Conservation (phyloP, 768 basidiomycete species). For the Suillus cothurnatus region DNA sequence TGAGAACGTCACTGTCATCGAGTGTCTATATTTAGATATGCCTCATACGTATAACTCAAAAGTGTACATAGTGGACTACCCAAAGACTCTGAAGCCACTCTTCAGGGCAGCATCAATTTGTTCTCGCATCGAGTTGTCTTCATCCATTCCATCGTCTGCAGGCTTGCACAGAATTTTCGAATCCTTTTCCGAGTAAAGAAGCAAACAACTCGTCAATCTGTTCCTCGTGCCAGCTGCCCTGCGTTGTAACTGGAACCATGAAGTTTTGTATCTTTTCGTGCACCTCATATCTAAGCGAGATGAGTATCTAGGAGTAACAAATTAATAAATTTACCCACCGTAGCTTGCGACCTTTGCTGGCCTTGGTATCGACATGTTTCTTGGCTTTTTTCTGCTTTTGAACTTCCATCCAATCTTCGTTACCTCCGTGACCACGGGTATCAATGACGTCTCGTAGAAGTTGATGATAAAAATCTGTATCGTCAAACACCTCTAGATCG, state of each 20-base stretch:
- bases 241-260: slow-evolving; percentile 81
- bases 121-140: slow-evolving; percentile 30
- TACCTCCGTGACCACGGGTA: slow-evolving; percentile 47
- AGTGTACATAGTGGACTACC: slow-evolving; percentile 35
- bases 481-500: slow-evolving; percentile 69
- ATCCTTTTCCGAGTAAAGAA: slow-evolving; percentile 80
- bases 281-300: slow-evolving; percentile 71
- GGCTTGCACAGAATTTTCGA: slow-evolving; percentile 40
- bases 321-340: slow-evolving; percentile 48
- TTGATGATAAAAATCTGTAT: slow-evolving; percentile 93
- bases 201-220: slow-evolving; percentile 95
- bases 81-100: slow-evolving; percentile 61
- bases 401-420: slow-evolving; percentile 62
- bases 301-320: slow-evolving; percentile 3
- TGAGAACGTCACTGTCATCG: slow-evolving; percentile 11
- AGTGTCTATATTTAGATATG: slow-evolving; percentile 28
- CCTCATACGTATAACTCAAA: not conserved
- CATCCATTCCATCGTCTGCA: slow-evolving; percentile 28
- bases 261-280: slow-evolving; percentile 98
- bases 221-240: slow-evolving; percentile 88
- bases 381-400: slow-evolving; percentile 75
- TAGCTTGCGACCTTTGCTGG: slow-evolving; percentile 93
- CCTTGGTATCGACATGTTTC: slow-evolving; percentile 93
- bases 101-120: slow-evolving; percentile 36
- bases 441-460: slow-evolving; percentile 92